These are phyloP conservation scores for Tylopilus subfusipes DNA, from an alignment of 768 basidiomycete species.

Conservation along the genomic window DNA sequence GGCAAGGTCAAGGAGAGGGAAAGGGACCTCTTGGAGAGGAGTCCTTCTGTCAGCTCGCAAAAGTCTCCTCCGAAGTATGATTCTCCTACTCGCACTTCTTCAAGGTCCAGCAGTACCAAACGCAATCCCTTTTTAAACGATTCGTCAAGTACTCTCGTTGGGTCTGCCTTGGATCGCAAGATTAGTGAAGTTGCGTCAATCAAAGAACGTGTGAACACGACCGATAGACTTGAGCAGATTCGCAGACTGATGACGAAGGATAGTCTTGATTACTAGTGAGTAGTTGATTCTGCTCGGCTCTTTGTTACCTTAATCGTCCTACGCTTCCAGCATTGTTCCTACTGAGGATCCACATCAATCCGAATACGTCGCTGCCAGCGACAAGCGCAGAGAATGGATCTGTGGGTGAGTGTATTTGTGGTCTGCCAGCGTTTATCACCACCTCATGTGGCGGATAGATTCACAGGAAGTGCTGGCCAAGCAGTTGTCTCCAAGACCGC, in stretches of 20 bases:
- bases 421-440: slow-evolving; percentile 23
- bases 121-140: slow-evolving; percentile 51
- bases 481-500: slow-evolving; percentile 63
- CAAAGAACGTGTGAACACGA: slow-evolving; percentile 53
- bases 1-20: slow-evolving; percentile 53
- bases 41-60: slow-evolving; percentile 36
- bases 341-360: slow-evolving; percentile 81
- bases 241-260: slow-evolving; percentile 66
- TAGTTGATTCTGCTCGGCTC: slow-evolving; percentile 13
- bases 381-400: slow-evolving; percentile 76
- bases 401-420: slow-evolving; percentile 54
- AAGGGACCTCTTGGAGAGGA: slow-evolving; percentile 32
- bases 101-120: slow-evolving; percentile 38
- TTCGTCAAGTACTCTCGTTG: slow-evolving; percentile 71
- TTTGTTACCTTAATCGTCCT: slow-evolving; percentile 6
- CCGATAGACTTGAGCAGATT: slow-evolving; percentile 55
- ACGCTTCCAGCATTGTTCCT: slow-evolving; percentile 58
- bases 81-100: slow-evolving; percentile 35
- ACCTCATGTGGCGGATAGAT: slow-evolving; percentile 38
- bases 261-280: slow-evolving; percentile 73
- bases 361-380: slow-evolving; percentile 73
- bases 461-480: slow-evolving; percentile 64
- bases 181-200: slow-evolving; percentile 58
- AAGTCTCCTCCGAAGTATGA: slow-evolving; percentile 34
- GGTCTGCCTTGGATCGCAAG: slow-evolving; percentile 69